Evolutionary conservation across 2,329 filamentous ascomycete species (phyloP).

Genomic region (Penicillium corylophilum): DNA sequence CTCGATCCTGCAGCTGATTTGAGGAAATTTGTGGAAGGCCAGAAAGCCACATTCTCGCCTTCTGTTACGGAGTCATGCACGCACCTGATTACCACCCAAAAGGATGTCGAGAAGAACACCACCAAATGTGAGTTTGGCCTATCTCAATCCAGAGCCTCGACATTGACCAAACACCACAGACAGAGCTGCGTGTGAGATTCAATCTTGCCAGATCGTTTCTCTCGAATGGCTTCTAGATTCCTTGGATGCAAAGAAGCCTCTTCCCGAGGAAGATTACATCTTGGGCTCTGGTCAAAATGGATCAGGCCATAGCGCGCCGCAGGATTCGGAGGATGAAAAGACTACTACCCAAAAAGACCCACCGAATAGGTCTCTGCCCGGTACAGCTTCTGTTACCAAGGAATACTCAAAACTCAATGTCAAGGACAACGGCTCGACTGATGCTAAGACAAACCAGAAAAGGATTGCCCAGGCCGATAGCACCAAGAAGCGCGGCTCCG

Average conservation of each 20-base stretch:
- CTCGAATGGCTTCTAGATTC: slow-evolving; percentile 64
- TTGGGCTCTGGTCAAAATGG: slow-evolving; percentile 23
- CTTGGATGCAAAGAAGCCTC: slow-evolving; percentile 42
- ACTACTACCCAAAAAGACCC: background rate
- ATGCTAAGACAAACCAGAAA: slow-evolving; percentile 5
- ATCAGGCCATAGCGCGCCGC: background rate
- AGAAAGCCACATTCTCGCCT: slow-evolving; percentile 35
- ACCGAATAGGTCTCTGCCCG: background rate
- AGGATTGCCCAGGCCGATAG: slow-evolving; percentile 21
- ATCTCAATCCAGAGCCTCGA: background rate
- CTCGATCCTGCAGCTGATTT: slow-evolving; percentile 29
- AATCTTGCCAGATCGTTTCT: slow-evolving; percentile 56
- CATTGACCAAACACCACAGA: slow-evolving; percentile 44
- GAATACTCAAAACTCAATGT: background rate
- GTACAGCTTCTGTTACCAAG: background rate
- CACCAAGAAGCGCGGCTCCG: slow-evolving; percentile 18
- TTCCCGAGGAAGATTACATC: slow-evolving; percentile 41
- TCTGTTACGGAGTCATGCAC: slow-evolving; percentile 35
- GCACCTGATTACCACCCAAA: slow-evolving; percentile 39
- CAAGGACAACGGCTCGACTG: background rate
- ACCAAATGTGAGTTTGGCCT: slow-evolving; percentile 33
- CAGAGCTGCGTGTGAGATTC: slow-evolving; percentile 47
- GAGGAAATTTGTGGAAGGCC: slow-evolving; percentile 31
- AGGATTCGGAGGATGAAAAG: slow-evolving; percentile 5
- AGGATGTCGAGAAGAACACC: slow-evolving; percentile 37